Conservation (phyloP, 1,139 yeast species). For the Meyerozyma elateridarum region DNA sequence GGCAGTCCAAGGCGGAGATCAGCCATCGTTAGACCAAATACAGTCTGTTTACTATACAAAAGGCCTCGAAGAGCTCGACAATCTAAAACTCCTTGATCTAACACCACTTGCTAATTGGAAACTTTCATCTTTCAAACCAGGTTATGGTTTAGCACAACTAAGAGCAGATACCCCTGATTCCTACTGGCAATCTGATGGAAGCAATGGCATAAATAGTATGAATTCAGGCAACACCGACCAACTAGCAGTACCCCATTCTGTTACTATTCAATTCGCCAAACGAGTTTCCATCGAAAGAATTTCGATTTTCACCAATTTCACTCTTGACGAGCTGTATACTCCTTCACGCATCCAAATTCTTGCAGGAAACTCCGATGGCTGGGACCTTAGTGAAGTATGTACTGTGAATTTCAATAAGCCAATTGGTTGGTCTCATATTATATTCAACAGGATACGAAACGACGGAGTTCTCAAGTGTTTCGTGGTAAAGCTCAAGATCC, state of each 20-base stretch:
- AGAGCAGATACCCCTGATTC: slow-evolving; percentile 70
- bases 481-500: slow-evolving; percentile 61
- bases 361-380: slow-evolving; percentile 80
- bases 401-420: slow-evolving; percentile 65
- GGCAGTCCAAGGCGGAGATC: slow-evolving; percentile 14
- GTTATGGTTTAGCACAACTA: slow-evolving; percentile 65
- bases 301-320: slow-evolving; percentile 63
- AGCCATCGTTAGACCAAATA: slow-evolving; percentile 34
- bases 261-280: slow-evolving; percentile 79
- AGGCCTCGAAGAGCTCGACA: slow-evolving; percentile 56
- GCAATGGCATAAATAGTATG: slow-evolving; percentile 25
- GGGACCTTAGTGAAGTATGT: slow-evolving; percentile 75
- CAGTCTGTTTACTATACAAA: slow-evolving; percentile 40
- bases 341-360: slow-evolving; percentile 68
- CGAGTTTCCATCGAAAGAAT: slow-evolving; percentile 67
- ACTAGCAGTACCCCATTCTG: slow-evolving; percentile 72
- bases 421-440: slow-evolving; percentile 80
- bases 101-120: slow-evolving; percentile 86
- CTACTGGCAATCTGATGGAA: slow-evolving; percentile 96
- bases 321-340: slow-evolving; percentile 85
- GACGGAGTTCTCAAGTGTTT: slow-evolving; percentile 69
- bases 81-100: slow-evolving; percentile 59
- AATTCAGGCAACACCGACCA: slow-evolving; percentile 31
- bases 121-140: slow-evolving; percentile 70
- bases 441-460: slow-evolving; percentile 56